phyloP scores from a whole-genome alignment of 495 filamentous ascomycete species.

The Friedmanniomyces endolithicus region DNA sequence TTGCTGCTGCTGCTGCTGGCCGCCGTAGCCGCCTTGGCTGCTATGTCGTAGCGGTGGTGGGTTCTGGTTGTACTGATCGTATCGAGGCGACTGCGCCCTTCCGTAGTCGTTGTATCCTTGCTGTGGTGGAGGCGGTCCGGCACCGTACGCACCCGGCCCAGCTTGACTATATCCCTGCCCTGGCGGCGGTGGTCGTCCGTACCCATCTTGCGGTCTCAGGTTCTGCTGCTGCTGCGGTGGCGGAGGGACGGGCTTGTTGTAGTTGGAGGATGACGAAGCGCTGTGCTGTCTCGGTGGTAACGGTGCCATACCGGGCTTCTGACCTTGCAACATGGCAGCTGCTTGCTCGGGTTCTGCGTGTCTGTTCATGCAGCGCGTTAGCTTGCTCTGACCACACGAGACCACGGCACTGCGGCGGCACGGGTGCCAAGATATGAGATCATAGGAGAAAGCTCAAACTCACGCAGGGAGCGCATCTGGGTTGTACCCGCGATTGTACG shows the following conservation, averaged over 20 bases:
- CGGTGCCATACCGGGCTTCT: conserved; percentile 12
- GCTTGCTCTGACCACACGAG: not conserved
- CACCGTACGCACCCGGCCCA: conserved; percentile 13
- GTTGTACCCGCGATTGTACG: conserved; percentile 85
- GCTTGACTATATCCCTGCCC: conserved; percentile 21
- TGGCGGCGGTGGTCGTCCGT: conserved; percentile 17
- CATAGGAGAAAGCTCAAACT: conserved; percentile 31
- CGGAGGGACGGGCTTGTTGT: conserved; percentile 29
- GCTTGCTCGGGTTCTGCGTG: conserved; percentile 84
- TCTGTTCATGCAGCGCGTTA: conserved; percentile 34
- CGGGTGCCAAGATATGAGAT: too few relatives aligned
- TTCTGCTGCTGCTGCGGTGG: conserved; percentile 15
- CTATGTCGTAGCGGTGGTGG: not conserved
- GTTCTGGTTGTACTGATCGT: conserved; percentile 9
- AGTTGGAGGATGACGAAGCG: conserved; percentile 12
- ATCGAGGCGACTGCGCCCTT: conserved; percentile 6
- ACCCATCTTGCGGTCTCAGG: conserved; percentile 22
- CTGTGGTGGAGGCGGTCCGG: conserved; percentile 1
- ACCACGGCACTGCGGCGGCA: not conserved
- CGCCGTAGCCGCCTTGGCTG: not conserved
- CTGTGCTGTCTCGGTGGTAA: conserved; percentile 6
- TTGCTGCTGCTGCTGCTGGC: conserved; percentile 18
- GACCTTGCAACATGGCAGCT: conserved; percentile 15
- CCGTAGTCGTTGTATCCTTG: conserved; percentile 18
- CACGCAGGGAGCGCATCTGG: conserved; percentile 95